Evolutionary conservation across 192 early-diverging fungal species (phyloP).

Genomic region (Entomortierella parvispora): DNA sequence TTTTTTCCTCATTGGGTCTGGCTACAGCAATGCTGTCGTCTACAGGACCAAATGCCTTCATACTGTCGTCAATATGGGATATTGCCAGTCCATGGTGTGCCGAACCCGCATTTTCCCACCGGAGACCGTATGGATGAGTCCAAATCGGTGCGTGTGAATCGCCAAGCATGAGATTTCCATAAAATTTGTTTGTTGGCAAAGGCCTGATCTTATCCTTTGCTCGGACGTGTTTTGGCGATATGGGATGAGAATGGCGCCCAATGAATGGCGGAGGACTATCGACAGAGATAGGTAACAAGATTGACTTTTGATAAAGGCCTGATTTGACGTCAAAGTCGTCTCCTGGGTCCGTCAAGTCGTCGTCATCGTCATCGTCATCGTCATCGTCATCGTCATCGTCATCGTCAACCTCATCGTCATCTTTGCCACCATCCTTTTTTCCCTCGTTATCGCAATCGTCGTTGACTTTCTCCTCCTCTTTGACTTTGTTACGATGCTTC

Average conservation of each 20-base stretch:
- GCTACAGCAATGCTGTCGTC: background rate
- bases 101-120: constrained; percentile 36
- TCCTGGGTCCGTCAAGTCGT: background rate
- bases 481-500: too few species aligned
- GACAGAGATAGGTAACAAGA: constrained; percentile 20
- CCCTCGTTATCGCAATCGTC: too few species aligned
- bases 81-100: constrained; percentile 27
- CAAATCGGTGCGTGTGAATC: constrained; percentile 43
- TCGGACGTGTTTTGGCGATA: constrained; percentile 14
- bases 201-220: constrained; percentile 6
- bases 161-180: constrained; percentile 29
- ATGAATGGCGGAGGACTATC: constrained; percentile 12
- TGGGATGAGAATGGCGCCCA: constrained; percentile 1
- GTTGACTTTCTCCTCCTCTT: too few species aligned
- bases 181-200: constrained; percentile 50
- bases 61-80: constrained; percentile 41
- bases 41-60: constrained; percentile 21
- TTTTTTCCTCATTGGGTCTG: background rate
- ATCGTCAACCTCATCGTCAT: too few species aligned
- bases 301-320: background rate
- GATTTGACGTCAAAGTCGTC: background rate
- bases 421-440: too few species aligned
- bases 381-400: background rate
- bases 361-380: background rate
- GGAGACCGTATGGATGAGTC: constrained; percentile 50